Evolutionary conservation across 2,329 filamentous ascomycete genomes (phyloP).

Genomic region (Fusarium newnesense): DNA sequence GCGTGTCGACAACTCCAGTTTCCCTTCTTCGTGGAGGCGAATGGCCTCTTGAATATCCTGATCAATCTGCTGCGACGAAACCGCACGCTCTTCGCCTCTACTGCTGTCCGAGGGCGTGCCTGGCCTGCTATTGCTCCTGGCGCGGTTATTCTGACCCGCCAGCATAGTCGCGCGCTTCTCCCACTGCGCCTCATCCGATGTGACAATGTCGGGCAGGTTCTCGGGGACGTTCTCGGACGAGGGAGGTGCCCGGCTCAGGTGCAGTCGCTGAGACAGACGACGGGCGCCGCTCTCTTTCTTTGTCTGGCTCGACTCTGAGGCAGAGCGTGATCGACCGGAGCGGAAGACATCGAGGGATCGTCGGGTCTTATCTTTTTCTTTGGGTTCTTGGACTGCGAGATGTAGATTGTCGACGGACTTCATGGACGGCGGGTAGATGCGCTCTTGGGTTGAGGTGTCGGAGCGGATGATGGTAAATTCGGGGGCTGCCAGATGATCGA

Average conservation of each 20-base stretch:
- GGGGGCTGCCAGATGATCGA: slow-evolving; percentile 57
- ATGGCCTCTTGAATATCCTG: slow-evolving; percentile 95
- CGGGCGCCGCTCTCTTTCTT: slow-evolving; percentile 50
- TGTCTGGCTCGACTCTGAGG: slow-evolving; percentile 54
- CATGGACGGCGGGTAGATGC: slow-evolving; percentile 73
- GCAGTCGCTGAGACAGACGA: slow-evolving; percentile 76
- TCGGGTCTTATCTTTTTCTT: slow-evolving; percentile 49
- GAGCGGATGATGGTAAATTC: slow-evolving; percentile 87
- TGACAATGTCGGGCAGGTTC: slow-evolving; percentile 79
- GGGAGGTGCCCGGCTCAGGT: slow-evolving; percentile 67
- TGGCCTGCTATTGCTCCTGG: slow-evolving; percentile 53
- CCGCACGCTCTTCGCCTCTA: slow-evolving; percentile 44
- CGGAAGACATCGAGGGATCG: slow-evolving; percentile 60
- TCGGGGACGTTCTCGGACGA: slow-evolving; percentile 80
- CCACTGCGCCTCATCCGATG: slow-evolving; percentile 78
- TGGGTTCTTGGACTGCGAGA: slow-evolving; percentile 45
- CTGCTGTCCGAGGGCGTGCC: slow-evolving; percentile 48
- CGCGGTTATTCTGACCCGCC: slow-evolving; percentile 69
- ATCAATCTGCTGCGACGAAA: slow-evolving; percentile 64
- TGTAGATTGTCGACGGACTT: slow-evolving; percentile 46
- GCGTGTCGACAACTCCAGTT: slow-evolving; percentile 80
- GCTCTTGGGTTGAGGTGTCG: slow-evolving; percentile 82
- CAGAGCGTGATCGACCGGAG: slow-evolving; percentile 59
- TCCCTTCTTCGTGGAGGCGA: slow-evolving; percentile 85
- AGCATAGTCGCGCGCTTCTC: slow-evolving; percentile 93